Base-by-base conservation (phyloP, 257 asterid genomes). In the Solanum peruvianum region DNA sequence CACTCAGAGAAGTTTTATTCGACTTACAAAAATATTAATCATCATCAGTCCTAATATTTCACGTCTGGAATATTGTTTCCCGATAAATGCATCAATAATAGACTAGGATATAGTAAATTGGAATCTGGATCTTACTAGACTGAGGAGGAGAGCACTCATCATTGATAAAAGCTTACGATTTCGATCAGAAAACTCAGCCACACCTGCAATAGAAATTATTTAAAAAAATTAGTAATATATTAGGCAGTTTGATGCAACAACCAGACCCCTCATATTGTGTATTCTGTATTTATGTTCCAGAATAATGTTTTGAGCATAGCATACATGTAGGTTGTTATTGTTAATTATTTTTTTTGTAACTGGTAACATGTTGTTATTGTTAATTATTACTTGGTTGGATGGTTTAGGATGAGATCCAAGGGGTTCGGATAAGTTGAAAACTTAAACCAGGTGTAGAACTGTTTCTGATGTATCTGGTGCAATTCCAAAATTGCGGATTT, bases 81-180 rank as follows among this genome's bases (percentile, higher is more conserved):
- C 31, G 4, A n/a, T 12, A 62, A 62, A 62, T 4, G 16, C 70
- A n/a, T 62, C 70, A 62, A 62, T n/a, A n/a, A n/a, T 25, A 73
- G 49, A 73, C 52, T 73, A 73, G 52, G 13, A 37, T 72, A 39
- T 39, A 73, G 52, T 37, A 73, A 39, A 37, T 73, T 73, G 11
- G 7, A 64, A n/a, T 81, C 70, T 83, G 86, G 71, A 84, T 86
- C 98, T 93, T 91, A 96, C 98, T 47, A 95, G 93, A 91, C 98
- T 88, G 86, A 97, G 94, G 71, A 97, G 88, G 89, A 93, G 90
- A 81, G 99, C 95, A 91, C 92, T 95, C 89, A 91, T 93, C 87
- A 93, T 42, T 4, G 98, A 92, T 91, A 97, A 90, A 88, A 93
- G 91, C 90, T 94, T 93, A 73, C 93, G 96, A 82, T 97, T 94